Conservation (phyloP, 192 early-diverging fungal species). For the Geranomyces michiganensis region DNA sequence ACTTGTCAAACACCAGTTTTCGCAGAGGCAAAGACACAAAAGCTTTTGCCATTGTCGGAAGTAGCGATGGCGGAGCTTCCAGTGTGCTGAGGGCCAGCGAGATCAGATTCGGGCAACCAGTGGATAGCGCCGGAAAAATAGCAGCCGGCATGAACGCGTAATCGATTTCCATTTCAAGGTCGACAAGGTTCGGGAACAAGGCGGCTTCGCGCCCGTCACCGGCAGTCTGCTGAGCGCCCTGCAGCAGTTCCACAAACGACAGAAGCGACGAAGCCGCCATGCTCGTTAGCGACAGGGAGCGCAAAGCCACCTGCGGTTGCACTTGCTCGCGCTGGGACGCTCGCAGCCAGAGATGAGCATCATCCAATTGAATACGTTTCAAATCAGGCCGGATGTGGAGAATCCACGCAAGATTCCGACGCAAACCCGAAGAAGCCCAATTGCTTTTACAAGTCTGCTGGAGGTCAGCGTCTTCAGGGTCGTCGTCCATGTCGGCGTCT, state of each 20-base stretch:
- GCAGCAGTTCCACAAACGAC: background rate
- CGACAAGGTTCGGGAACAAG: background rate
- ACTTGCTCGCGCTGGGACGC: background rate
- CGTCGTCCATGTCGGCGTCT: background rate
- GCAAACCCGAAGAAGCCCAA: slow-evolving; percentile 3
- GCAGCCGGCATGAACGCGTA: slow-evolving; percentile 10
- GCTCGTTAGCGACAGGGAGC: background rate
- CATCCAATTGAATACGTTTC: slow-evolving; percentile 1
- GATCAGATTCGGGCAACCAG: background rate
- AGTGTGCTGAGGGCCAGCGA: slow-evolving; percentile 11
- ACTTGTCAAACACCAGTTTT: slow-evolving; percentile 6
- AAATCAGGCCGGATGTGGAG: background rate
- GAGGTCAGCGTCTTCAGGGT: background rate
- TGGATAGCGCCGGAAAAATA: background rate
- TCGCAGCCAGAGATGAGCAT: slow-evolving; percentile 8
- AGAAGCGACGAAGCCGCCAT: slow-evolving; percentile 3
- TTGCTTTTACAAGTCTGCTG: background rate
- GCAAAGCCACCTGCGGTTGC: background rate
- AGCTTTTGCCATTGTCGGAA: background rate
- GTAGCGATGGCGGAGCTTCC: background rate
- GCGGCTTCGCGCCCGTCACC: background rate
- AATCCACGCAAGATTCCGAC: slow-evolving; percentile 13
- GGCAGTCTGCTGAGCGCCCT: background rate
- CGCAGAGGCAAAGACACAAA: background rate
- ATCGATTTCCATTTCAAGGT: slow-evolving; percentile 12